Evolutionary conservation across 1,284 basidiomycete genomes (phyloP).

Genomic region (Rhizoctonia solani): DNA sequence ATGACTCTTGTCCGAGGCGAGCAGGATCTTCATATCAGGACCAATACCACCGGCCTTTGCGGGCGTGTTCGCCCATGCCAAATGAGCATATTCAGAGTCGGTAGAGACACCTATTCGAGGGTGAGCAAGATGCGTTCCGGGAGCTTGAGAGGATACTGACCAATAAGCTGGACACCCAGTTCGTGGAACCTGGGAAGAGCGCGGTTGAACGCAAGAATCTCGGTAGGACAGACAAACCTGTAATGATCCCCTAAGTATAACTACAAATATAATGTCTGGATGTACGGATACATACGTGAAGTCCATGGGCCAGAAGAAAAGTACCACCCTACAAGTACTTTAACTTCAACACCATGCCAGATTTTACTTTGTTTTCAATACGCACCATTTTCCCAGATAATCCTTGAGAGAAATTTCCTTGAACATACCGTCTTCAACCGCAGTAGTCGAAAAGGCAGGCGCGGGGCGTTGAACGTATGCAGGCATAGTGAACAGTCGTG

Average conservation of each 20-base stretch:
- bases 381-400: slow-evolving; percentile 80
- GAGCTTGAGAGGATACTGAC: slow-evolving; percentile 48
- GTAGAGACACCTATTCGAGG: slow-evolving; percentile 58
- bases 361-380: slow-evolving; percentile 8
- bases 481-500: slow-evolving; percentile 53
- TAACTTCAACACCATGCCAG: slow-evolving; percentile 38
- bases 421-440: slow-evolving; percentile 77
- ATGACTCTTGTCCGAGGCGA: slow-evolving; percentile 56
- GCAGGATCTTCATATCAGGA: slow-evolving; percentile 78
- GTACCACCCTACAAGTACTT: slow-evolving; percentile 61
- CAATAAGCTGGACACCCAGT: slow-evolving; percentile 75
- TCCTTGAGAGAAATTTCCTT: slow-evolving; percentile 72
- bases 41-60: slow-evolving; percentile 86
- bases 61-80: slow-evolving; percentile 81
- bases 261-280: slow-evolving; percentile 11
- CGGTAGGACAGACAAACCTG: slow-evolving; percentile 89
- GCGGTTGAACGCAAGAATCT: slow-evolving; percentile 91
- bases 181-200: slow-evolving; percentile 73
- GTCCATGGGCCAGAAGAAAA: slow-evolving; percentile 81
- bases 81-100: slow-evolving; percentile 86
- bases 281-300: slow-evolving; percentile 39
- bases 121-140: neutral
- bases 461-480: slow-evolving; percentile 77
- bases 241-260: slow-evolving; percentile 50
- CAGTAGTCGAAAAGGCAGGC: slow-evolving; percentile 73